Conservation (phyloP, 2,329 filamentous ascomycete genomes). For the Fusarium nurragi region DNA sequence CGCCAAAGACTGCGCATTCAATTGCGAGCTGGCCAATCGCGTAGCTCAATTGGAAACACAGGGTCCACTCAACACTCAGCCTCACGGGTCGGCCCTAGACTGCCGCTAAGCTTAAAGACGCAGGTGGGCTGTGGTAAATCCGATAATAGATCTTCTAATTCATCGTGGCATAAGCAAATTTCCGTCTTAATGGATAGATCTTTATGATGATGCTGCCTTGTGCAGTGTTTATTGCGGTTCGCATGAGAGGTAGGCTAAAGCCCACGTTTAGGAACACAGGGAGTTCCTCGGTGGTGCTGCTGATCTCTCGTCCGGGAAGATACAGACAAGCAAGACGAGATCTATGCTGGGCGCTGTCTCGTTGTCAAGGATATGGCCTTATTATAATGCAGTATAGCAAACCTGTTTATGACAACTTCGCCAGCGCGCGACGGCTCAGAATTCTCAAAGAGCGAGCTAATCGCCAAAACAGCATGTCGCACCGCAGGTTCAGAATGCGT, state of each 20-base stretch:
- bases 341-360: slow-evolving; percentile 42
- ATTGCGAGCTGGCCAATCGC: slow-evolving; percentile 34
- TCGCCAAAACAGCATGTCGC: slow-evolving; percentile 51
- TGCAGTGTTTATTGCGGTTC: not conserved
- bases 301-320: not conserved
- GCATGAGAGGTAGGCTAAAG: slow-evolving; percentile 48
- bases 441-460: slow-evolving; percentile 53
- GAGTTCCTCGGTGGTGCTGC: not conserved
- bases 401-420: slow-evolving; percentile 8
- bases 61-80: slow-evolving; percentile 14
- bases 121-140: not conserved
- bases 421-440: slow-evolving; percentile 32
- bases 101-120: not conserved
- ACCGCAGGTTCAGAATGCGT: slow-evolving; percentile 51
- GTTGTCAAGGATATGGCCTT: slow-evolving; percentile 48
- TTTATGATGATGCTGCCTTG: too few relatives aligned
- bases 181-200: too few relatives aligned
- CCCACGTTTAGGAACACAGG: slow-evolving; percentile 17
- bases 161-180: too few relatives aligned
- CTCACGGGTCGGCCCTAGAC: not conserved
- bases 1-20: slow-evolving; percentile 23
- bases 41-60: not conserved
- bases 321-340: slow-evolving; percentile 52
- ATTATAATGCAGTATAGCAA: slow-evolving; percentile 55
- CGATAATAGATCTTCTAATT: too few relatives aligned